Conservation (phyloP, 2,329 filamentous ascomycete species). For the Aspergillus sp. region DNA sequence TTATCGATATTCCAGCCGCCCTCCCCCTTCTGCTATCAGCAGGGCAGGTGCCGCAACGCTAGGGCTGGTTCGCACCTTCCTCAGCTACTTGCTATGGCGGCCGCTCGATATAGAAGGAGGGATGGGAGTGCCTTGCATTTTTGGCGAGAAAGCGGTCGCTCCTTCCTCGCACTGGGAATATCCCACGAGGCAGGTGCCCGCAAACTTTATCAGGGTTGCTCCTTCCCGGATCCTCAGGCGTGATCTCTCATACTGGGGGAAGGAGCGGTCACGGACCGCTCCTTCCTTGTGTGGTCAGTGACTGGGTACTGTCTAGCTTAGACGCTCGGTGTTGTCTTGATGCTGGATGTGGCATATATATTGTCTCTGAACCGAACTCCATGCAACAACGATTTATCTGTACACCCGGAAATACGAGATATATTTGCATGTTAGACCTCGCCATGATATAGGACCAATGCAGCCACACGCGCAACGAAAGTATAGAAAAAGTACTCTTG, state of each 20-base stretch:
- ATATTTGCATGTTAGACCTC: too few relatives aligned
- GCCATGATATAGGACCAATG: too few relatives aligned
- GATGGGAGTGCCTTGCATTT: background rate
- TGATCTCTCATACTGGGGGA: background rate
- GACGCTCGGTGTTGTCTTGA: too few relatives aligned
- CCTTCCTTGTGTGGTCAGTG: background rate
- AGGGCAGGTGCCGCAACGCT: background rate
- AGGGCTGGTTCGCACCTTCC: background rate
- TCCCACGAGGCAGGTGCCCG: background rate
- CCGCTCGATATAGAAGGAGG: background rate
- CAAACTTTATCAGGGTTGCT: background rate
- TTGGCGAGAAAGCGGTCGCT: background rate
- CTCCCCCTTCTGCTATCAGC: background rate
- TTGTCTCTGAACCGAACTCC: too few relatives aligned
- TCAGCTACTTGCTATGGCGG: too few relatives aligned
- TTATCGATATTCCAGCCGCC: too few relatives aligned
- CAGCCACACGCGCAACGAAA: too few relatives aligned
- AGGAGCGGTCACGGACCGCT: background rate
- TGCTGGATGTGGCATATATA: too few relatives aligned
- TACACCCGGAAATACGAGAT: too few relatives aligned
- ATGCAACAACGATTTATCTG: too few relatives aligned
- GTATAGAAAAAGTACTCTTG: too few relatives aligned
- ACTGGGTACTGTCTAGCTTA: too few relatives aligned
- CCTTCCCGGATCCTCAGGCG: background rate
- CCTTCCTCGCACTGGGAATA: background rate